These are phyloP conservation scores for Oryza meyeriana DNA, from an alignment of 176 grass and related monocot genomes.

Conservation along the genomic window DNA sequence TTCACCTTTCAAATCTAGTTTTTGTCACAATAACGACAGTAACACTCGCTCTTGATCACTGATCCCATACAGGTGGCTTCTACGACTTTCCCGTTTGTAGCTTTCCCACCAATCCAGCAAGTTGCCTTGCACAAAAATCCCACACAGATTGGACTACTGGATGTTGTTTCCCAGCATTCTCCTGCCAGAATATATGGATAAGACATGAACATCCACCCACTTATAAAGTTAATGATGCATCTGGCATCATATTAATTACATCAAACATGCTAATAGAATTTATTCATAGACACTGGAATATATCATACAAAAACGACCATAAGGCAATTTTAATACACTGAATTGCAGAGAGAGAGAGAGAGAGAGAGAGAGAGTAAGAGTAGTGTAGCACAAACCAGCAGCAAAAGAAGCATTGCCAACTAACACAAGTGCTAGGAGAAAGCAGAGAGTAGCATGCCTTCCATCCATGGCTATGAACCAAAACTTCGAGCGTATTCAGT, in stretches of 20 bases:
- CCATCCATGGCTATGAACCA: neutral
- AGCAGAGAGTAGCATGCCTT: neutral
- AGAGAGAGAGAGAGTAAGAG: neutral
- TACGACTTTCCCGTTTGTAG: neutral
- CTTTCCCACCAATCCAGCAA: neutral
- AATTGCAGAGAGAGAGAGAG: too few species aligned
- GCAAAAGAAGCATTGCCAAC: neutral
- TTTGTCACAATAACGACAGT: neutral
- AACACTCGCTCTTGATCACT: neutral
- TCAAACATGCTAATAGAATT: too few species aligned
- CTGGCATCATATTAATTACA: neutral
- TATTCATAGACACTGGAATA: neutral
- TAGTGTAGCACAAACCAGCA: neutral
- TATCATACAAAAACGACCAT: neutral
- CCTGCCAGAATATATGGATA: neutral
- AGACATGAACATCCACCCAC: neutral
- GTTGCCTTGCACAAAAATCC: neutral
- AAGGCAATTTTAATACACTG: neutral
- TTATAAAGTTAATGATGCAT: neutral
- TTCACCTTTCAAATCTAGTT: neutral
- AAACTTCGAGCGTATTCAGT: neutral
- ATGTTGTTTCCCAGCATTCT: neutral
- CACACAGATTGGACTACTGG: neutral
- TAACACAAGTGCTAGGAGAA: neutral
- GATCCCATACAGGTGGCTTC: neutral